Base-by-base conservation (phyloP, 1,284 basidiomycete genomes). In the Grifola frondosa region DNA sequence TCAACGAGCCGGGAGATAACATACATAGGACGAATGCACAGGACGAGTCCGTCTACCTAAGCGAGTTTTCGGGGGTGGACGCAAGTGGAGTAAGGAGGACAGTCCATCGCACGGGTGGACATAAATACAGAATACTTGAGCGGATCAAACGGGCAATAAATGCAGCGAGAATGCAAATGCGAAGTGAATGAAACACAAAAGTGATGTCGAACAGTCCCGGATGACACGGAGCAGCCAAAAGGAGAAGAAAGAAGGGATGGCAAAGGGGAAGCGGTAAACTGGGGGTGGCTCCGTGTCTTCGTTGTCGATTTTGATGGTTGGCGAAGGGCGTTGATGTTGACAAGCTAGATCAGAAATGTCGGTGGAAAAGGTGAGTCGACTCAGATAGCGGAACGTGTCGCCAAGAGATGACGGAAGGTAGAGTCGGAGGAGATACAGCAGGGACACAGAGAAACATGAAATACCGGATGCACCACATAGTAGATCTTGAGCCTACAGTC, bases 161-260 rank as follows among this genome's bases (percentile, higher is more conserved):
- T 42, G 46, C 37, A 20, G 23, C 7, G 34, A 37, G 25, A 34
- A 48, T 34, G 44, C 40, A 46, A 58, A 51, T 48, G 32, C 44
- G 54, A 53, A 56, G 39, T 44, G 42, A 53, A 52, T 55, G 47
- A 51, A 40, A 46, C 49, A 50, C 30, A 48, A 40, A 40, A 36
- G 49, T 43, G 40, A 45, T 25, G 23, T 23, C n/a, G n/a, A n/a
- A n/a, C 40, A 37, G 23, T 33, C 36, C 36, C 26, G 39, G 26
- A 42, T 37, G 44, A 44, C 46, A 45, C 30, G 38, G 45, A 53
- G 48, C 51, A 53, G 48, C 37, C 29, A 29, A 40, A 46, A 48
- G 28, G 22, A 13, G 34, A 40, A 45, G 17, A 34, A 34, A 29
- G 35, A 16, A 42, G 46, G 51, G 28, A 41, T 26, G 40, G 34